Evolutionary conservation across 1,284 basidiomycete species (phyloP), one percentile per base, ranked within the genome.

Genomic region (Chalciporus sp.): DNA sequence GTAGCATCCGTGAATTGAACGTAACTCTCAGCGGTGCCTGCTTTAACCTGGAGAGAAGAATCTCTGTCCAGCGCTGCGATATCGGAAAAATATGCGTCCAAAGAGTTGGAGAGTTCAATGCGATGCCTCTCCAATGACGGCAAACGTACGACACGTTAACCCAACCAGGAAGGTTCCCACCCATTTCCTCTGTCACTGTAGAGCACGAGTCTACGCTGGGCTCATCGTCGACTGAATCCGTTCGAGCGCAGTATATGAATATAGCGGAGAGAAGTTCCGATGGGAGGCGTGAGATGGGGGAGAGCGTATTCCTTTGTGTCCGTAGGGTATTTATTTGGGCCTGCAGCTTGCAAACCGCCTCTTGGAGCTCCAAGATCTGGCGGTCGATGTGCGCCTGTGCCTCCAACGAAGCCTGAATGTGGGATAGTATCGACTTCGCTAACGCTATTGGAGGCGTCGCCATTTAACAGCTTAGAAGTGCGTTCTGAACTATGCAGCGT

Each of bases 51-150:
- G 23, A 23, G 6, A 23, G 23, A 6, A 23, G 23, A 23, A 23
- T 23, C 23, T 23, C 23, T 23, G 23, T 23, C 23, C 23, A 23
- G 23, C 23, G 23, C 23, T 6, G 61, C 0, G 57, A 61, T 2
- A 41, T 51, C 10, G 67, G 56, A 4, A 62, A 28, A 10, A 68
- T 53, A 33, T 52, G 57, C 2, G 63, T 60, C 72, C 73, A 74
- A 12, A 74, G 51, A n/a, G 51, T 43, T 3, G 70, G 66, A 44
- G 60, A 63, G 11, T 54, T 56, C 4, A 73, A 48, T 7, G 71
- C 71, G 4, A 69, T 63, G 1, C 52, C 42, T n/a, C 73, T 63
- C 72, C 72, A 74, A 45, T 67, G 60, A 5, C 58, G 61, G 43
- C 61, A 73, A 19, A 73, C 65, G 26, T 72, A 67, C 12, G 64